Evolutionary conservation across 148 eudicot genomes (phyloP).

Genomic region (Rhododendron henanense): DNA sequence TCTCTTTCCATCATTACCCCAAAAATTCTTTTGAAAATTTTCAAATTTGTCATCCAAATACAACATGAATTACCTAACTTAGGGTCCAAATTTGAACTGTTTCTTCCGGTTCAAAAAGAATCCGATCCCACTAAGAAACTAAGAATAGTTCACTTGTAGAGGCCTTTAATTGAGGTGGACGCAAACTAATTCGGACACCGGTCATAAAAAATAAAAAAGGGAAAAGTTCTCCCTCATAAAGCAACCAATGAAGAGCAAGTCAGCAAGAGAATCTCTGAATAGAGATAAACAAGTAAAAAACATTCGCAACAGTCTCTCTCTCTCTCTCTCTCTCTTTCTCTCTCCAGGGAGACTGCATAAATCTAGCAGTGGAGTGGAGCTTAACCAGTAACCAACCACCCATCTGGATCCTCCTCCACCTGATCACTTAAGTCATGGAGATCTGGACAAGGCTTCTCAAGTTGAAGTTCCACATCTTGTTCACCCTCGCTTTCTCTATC

Average conservation of each 20-base stretch:
- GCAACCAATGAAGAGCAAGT: too few species aligned
- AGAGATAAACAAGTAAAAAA: not conserved
- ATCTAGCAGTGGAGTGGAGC: not conserved
- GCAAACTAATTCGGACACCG: too few species aligned
- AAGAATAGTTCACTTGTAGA: too few species aligned
- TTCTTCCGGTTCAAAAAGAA: too few species aligned
- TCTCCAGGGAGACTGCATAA: not conserved
- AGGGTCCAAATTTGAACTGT: too few species aligned
- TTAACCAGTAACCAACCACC: not conserved
- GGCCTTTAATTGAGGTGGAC: too few species aligned
- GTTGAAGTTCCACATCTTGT: constrained; percentile 43
- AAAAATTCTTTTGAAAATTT: too few species aligned
- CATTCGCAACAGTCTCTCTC: not conserved
- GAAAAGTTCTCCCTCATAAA: not conserved
- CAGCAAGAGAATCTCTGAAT: not conserved
- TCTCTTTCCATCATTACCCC: too few species aligned
- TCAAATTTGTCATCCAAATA: too few species aligned
- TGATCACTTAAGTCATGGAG: constrained; percentile 42
- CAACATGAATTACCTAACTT: too few species aligned
- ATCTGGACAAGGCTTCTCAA: constrained; percentile 48
- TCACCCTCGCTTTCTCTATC: constrained; percentile 23
- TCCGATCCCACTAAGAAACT: too few species aligned
- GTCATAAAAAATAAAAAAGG: too few species aligned
- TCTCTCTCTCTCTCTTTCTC: not conserved
- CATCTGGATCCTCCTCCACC: not conserved